A percentile compares a stretch with the other conserved stretches of the same genome.
Evolutionary conservation across 345 rosid species (phyloP).

Genomic region (Sapria himalayana): DNA sequence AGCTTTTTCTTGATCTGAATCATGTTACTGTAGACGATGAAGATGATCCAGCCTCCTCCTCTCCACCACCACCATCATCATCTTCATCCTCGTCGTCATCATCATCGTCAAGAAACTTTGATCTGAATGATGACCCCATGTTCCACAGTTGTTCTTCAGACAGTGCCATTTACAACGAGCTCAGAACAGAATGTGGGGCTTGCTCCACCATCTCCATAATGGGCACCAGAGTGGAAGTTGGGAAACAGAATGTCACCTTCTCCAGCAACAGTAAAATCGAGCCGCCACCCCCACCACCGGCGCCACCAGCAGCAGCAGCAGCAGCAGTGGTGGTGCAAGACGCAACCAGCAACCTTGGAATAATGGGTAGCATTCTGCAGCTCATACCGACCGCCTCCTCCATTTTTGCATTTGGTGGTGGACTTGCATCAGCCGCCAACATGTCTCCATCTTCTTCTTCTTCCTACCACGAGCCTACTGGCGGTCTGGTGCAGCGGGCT

Average conservation of each 20-base stretch:
- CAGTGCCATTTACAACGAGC: conserved; percentile 15
- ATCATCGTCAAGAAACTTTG: conserved; percentile 46
- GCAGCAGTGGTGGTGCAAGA: too few relatives aligned
- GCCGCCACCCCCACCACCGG: too few relatives aligned
- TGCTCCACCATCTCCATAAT: conserved; percentile 48
- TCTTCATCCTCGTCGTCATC: conserved; percentile 61
- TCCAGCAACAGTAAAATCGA: conserved; percentile 20
- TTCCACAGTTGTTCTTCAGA: conserved; percentile 28
- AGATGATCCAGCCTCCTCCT: conserved; percentile 27
- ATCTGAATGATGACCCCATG: conserved; percentile 72
- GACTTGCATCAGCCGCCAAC: conserved; percentile 24
- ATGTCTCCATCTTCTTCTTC: conserved; percentile 40
- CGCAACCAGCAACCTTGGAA: conserved; percentile 20
- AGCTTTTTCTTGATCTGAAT: conserved; percentile 64
- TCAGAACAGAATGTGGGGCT: conserved; percentile 19
- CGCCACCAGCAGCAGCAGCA: too few relatives aligned
- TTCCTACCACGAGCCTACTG: conserved; percentile 35
- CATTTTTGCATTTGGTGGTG: conserved; percentile 41
- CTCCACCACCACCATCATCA: conserved; percentile 51
- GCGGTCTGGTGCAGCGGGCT: conserved; percentile 47
- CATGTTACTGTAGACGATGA: conserved; percentile 45
- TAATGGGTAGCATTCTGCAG: conserved; percentile 36
- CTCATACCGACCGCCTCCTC: conserved; percentile 31
- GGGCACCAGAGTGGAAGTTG: conserved; percentile 56
- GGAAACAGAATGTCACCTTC: conserved; percentile 42